A percentile compares a stretch with the other conserved stretches of the same genome.
Evolutionary conservation across 306 rosid species (phyloP).

Genomic region (Fragaria nilgerrensis): DNA sequence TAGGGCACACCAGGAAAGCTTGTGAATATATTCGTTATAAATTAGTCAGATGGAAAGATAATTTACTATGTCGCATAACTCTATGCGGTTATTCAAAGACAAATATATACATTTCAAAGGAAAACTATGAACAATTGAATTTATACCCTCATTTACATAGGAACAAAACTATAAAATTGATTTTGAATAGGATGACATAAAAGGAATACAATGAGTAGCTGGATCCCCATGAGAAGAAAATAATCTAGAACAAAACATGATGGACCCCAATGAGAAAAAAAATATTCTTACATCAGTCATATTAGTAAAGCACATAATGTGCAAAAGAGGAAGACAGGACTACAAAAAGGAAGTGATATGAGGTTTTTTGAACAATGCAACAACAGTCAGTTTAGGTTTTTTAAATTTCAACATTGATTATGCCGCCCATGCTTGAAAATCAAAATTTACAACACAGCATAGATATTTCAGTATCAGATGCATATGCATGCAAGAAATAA

Average conservation of each 20-base stretch:
- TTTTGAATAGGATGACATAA: not conserved
- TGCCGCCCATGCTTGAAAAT: not conserved
- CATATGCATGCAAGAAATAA: constrained; percentile 13
- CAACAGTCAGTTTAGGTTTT: not conserved
- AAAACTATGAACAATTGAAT: not conserved
- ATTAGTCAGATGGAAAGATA: constrained; percentile 12
- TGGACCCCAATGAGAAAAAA: not conserved
- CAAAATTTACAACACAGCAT: not conserved
- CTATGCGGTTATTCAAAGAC: not conserved
- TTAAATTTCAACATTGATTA: not conserved
- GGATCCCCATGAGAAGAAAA: not conserved
- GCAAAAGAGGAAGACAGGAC: not conserved
- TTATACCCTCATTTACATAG: not conserved
- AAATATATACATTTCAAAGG: not conserved
- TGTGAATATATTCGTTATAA: not conserved
- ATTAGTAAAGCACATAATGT: not conserved
- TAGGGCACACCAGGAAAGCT: not conserved
- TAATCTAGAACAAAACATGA: not conserved
- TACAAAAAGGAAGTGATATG: not conserved
- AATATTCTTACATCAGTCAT: not conserved
- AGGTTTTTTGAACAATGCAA: not conserved
- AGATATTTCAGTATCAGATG: constrained; percentile 6
- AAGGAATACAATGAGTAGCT: not conserved
- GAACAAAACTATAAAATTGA: not conserved
- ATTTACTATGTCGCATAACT: not conserved